Base-by-base conservation (phyloP, 2,329 filamentous ascomycete species). In the Fusarium bactridioides region DNA sequence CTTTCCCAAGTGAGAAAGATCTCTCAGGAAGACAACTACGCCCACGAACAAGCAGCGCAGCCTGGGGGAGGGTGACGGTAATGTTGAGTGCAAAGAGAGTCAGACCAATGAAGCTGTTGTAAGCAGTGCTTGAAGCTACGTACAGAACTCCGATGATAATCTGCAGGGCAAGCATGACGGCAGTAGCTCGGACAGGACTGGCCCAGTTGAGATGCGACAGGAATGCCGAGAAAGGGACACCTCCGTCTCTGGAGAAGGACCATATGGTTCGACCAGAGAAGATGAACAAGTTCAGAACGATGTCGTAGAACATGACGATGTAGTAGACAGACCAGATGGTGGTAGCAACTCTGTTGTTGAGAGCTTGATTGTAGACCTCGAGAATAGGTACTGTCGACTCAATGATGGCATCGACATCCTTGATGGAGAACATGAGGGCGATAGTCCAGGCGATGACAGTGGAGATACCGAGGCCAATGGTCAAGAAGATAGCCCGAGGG, bases 111-210 rank as follows among this genome's bases (percentile, higher is more conserved):
- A 77, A 77, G 31, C 76, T 77, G 62, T 51, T 73, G 25, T 77
- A 77, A 1, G 76, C 76, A 0, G 76, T 77, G 3, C 67, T 66
- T 2, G 76, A 77, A 2, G 72, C 71, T 11, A 77, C 68, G 11
- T 77, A 77, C 4, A 77, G 53, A 12, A 77, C 65, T 13, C 75
- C 76, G 6, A 77, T 65, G 4, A 77, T 48, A 16, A 76, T 76
- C 57, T 79, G 72, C n/a, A 79, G 60, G 27, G 59, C 73, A 6
- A 79, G 73, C 64, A 79, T 78, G 19, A 76, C 69, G 18, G 77
- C 77, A 4, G 70, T 68, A 11, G 74, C 74, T 41, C 76, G 60
- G 10, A 76, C 73, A 12, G 74, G 74, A 38, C 69, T 77, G 3
- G 76, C 71, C 64, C 69, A 67, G 25, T 69, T 50, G 16, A 77